phyloP scores from a whole-genome alignment of 2,329 filamentous ascomycete species.

The Ciborinia camelliae region DNA sequence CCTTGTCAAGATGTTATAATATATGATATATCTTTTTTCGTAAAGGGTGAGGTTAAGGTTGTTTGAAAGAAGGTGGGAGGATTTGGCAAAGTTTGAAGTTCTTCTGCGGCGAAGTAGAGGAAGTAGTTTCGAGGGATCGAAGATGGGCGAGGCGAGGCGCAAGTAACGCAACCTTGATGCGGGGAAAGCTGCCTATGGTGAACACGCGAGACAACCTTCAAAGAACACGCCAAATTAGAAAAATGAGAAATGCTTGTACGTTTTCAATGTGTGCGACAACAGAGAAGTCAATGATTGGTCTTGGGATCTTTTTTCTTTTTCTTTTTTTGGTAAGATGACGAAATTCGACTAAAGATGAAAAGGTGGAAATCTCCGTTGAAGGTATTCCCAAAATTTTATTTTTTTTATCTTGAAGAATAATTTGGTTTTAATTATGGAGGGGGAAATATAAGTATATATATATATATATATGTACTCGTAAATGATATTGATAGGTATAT shows the following conservation, averaged over 20 bases:
- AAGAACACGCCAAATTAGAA: conserved; percentile 10
- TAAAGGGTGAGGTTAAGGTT: not conserved
- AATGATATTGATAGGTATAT: too few species aligned
- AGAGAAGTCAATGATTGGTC: conserved; percentile 9
- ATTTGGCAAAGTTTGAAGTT: conserved; percentile 1
- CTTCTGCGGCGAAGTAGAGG: conserved; percentile 12
- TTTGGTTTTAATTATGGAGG: not conserved
- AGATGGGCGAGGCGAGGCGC: conserved; percentile 20
- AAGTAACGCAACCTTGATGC: conserved; percentile 19
- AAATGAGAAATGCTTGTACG: conserved; percentile 12
- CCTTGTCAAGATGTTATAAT: not conserved
- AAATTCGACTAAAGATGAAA: not conserved
- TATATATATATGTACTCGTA: not conserved
- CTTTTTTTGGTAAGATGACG: not conserved
- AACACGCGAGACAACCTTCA: conserved; percentile 18
- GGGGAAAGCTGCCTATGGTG: conserved; percentile 19
- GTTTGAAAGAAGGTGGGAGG: conserved; percentile 5
- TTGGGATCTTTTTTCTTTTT: not conserved
- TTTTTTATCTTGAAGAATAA: not conserved
- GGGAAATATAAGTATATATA: not conserved
- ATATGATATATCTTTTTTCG: not conserved
- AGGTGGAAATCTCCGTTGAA: conserved; percentile 14
- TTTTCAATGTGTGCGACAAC: conserved; percentile 8
- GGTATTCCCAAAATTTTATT: not conserved
- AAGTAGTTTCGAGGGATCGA: conserved; percentile 18